phyloP scores from a whole-genome alignment of 2,329 filamentous ascomycete species.

The Neonectria neomacrospora region DNA sequence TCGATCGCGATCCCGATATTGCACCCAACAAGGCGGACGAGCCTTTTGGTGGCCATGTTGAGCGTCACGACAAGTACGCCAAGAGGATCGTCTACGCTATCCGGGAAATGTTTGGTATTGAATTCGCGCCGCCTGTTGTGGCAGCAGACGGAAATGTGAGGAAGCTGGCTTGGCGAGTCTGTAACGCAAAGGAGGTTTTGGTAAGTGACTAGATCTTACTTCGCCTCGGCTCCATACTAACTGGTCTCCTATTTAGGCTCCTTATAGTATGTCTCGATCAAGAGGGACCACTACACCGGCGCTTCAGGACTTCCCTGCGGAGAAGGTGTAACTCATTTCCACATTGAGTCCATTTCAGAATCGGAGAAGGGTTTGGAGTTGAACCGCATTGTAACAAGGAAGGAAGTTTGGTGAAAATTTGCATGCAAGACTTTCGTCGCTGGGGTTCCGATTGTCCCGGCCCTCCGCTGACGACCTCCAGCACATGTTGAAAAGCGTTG shows the following conservation, averaged over 20 bases:
- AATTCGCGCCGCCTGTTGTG: slow-evolving; percentile 93
- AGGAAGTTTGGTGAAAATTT: background rate
- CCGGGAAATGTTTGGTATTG: slow-evolving; percentile 95
- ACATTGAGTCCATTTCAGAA: background rate
- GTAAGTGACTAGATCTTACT: slow-evolving; percentile 63
- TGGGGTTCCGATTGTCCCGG: background rate
- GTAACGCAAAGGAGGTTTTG: slow-evolving; percentile 93
- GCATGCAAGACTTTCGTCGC: background rate
- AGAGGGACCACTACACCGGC: slow-evolving; percentile 71
- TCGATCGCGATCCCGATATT: slow-evolving; percentile 91
- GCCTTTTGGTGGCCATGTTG: slow-evolving; percentile 84
- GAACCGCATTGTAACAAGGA: background rate
- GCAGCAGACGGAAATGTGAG: slow-evolving; percentile 89
- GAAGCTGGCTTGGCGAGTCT: slow-evolving; percentile 93
- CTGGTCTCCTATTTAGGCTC: slow-evolving; percentile 62
- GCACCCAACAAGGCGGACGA: slow-evolving; percentile 84
- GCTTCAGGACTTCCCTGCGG: slow-evolving; percentile 52
- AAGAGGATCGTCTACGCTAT: slow-evolving; percentile 93
- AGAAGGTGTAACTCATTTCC: slow-evolving; percentile 34
- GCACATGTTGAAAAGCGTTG: slow-evolving; percentile 6
- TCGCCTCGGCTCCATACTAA: slow-evolving; percentile 8
- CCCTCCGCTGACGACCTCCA: background rate
- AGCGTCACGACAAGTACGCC: slow-evolving; percentile 88
- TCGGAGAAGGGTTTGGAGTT: background rate
- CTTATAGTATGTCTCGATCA: slow-evolving; percentile 76